A percentile compares a stretch with the other conserved stretches of the same genome.
These are phyloP conservation scores for Arthrocladium fulminans DNA, from an alignment of 2,329 filamentous ascomycete genomes.

Conservation along the genomic window DNA sequence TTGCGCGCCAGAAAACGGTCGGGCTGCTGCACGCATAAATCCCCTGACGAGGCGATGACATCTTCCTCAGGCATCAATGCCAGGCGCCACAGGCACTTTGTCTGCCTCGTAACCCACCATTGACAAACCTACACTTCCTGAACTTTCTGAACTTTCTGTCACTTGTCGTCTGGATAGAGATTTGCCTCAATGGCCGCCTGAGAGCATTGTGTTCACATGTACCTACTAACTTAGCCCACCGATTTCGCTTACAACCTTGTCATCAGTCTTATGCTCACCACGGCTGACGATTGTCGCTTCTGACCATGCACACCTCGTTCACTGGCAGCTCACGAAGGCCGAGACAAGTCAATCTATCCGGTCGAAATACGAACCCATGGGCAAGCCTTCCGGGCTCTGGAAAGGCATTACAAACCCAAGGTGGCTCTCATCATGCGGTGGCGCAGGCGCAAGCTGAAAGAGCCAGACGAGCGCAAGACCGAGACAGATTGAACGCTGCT, in stretches of 20 bases:
- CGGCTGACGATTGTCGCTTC: background rate
- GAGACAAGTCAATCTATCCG: slow-evolving; percentile 89
- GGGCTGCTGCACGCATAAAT: no score
- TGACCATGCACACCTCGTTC: slow-evolving; percentile 82
- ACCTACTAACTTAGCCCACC: background rate
- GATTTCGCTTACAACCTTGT: background rate
- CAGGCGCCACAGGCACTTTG: background rate
- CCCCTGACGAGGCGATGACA: background rate
- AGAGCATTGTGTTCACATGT: background rate
- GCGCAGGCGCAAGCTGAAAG: slow-evolving; percentile 82
- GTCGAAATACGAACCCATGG: slow-evolving; percentile 70
- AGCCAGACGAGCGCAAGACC: slow-evolving; percentile 67
- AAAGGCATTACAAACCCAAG: slow-evolving; percentile 14
- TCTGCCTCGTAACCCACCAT: slow-evolving; percentile 1
- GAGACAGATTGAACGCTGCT: slow-evolving; percentile 65
- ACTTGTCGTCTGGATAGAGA: background rate
- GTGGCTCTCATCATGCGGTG: slow-evolving; percentile 49
- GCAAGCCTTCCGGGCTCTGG: slow-evolving; percentile 47
- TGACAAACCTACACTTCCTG: background rate
- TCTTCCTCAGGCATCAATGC: background rate
- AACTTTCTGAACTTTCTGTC: background rate
- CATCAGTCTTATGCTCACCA: background rate
- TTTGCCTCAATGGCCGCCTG: background rate
- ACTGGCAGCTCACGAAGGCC: slow-evolving; percentile 76
- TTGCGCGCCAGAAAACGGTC: no score